A percentile compares a stretch with the other conserved stretches of the same genome.
Conservation (phyloP, 192 early-diverging fungal species). For the Coemansia sp. region DNA sequence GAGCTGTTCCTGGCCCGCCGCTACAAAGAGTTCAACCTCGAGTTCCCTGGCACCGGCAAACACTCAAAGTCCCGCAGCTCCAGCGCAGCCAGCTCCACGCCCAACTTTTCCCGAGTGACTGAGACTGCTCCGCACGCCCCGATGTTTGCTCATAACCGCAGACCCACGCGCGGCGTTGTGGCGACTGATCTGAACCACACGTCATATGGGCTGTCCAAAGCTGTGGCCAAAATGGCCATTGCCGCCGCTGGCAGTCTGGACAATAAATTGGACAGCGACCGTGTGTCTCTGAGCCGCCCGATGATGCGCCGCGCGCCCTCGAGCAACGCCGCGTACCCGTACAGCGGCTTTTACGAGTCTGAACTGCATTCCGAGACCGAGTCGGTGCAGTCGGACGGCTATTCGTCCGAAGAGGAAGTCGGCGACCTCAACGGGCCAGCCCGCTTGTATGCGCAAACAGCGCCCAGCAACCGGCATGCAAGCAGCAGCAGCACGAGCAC, state of each 20-base stretch:
- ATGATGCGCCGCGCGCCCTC: not conserved
- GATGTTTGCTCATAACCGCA: too few species aligned
- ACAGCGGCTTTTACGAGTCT: conserved; percentile 17
- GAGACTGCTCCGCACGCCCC: not conserved
- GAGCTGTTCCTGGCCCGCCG: conserved; percentile 55
- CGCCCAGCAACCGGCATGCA: conserved; percentile 10
- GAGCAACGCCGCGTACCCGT: conserved; percentile 19
- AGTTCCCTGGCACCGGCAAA: conserved; percentile 40
- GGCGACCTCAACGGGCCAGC: not conserved
- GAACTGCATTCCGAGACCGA: conserved; percentile 22
- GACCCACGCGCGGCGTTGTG: conserved; percentile 13
- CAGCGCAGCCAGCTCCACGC: not conserved
- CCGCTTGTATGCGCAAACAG: conserved; percentile 9
- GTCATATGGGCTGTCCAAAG: conserved; percentile 27
- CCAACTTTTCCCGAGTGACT: not conserved
- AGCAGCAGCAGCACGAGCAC: conserved; percentile 7
- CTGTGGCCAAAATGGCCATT: conserved; percentile 32
- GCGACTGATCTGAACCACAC: conserved; percentile 20
- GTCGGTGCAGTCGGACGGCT: conserved; percentile 19
- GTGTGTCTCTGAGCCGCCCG: conserved; percentile 28
- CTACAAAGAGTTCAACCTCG: conserved; percentile 52
- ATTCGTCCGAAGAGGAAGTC: conserved; percentile 17
- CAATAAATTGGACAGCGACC: conserved; percentile 29
- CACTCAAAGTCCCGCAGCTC: not conserved
- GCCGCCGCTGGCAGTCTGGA: conserved; percentile 30